phyloP scores from a whole-genome alignment of 768 basidiomycete species.

The Suillus ampliporus region DNA sequence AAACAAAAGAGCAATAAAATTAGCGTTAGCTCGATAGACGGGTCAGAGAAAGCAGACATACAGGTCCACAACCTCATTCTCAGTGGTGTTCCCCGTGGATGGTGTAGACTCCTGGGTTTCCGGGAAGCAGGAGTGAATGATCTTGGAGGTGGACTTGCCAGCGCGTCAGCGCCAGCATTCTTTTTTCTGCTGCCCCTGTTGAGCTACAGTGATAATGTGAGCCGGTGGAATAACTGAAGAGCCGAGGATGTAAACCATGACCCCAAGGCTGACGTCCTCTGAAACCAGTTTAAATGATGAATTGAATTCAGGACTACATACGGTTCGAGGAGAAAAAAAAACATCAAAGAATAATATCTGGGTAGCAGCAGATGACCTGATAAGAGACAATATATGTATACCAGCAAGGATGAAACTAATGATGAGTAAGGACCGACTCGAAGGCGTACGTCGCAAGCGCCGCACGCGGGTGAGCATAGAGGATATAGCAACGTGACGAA shows the following conservation, averaged over 20 bases:
- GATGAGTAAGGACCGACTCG: slow-evolving; percentile 67
- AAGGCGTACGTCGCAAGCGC: slow-evolving; percentile 50
- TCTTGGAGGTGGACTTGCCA: slow-evolving; percentile 51
- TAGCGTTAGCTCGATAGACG: slow-evolving; percentile 8
- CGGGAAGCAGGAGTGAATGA: slow-evolving; percentile 55
- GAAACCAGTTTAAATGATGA: slow-evolving; percentile 33
- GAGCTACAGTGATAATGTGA: slow-evolving; percentile 50
- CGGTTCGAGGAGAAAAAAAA: slow-evolving; percentile 43
- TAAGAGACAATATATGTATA: slow-evolving; percentile 45
- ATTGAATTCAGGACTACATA: slow-evolving; percentile 55
- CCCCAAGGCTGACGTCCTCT: slow-evolving; percentile 39
- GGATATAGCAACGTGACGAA: slow-evolving; percentile 38
- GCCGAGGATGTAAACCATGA: slow-evolving; percentile 58
- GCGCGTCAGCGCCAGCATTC: no score
- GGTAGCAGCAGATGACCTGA: slow-evolving; percentile 37
- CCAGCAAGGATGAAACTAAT: slow-evolving; percentile 41
- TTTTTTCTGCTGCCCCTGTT: slow-evolving; percentile 85
- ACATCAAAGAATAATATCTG: slow-evolving; percentile 40
- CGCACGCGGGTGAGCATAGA: slow-evolving; percentile 60
- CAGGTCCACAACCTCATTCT: slow-evolving; percentile 65
- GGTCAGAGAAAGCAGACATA: slow-evolving; percentile 47
- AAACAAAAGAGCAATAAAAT: slow-evolving; percentile 42
- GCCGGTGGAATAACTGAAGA: slow-evolving; percentile 8
- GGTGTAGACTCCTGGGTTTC: slow-evolving; percentile 41
- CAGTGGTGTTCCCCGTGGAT: slow-evolving; percentile 46